Conservation (phyloP, 306 rosid species). For the Cicer arietinum region DNA sequence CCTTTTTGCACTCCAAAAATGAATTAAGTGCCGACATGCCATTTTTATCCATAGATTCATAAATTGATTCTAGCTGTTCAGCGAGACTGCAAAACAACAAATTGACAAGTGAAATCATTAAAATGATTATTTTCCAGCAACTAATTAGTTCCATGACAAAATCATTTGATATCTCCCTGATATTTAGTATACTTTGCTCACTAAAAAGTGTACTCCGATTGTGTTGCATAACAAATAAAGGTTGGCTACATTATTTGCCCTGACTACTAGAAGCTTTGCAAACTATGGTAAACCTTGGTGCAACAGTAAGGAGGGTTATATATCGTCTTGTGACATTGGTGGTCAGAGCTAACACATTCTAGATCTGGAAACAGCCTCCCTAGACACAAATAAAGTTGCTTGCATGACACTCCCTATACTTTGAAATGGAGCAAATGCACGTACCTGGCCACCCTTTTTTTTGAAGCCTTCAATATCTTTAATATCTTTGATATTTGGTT, state of each 20-base stretch:
- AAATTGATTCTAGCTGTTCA: constrained; percentile 89
- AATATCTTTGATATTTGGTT: no score
- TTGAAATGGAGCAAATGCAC: constrained; percentile 4
- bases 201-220: constrained; percentile 22
- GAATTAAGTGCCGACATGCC: constrained; percentile 63
- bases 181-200: constrained; percentile 23
- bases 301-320: constrained; percentile 11
- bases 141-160: constrained; percentile 31
- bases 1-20: constrained; percentile 90
- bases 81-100: constrained; percentile 73
- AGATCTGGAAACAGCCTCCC: constrained; percentile 21
- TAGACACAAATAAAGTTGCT: not conserved
- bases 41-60: constrained; percentile 66
- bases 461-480: not conserved
- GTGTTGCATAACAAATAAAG: constrained; percentile 29
- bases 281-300: constrained; percentile 12
- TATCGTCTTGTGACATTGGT: constrained; percentile 19
- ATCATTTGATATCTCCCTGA: constrained; percentile 34
- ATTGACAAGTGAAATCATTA: constrained; percentile 36
- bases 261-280: constrained; percentile 28
- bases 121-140: constrained; percentile 37
- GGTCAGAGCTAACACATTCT: constrained; percentile 16
- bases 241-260: constrained; percentile 10
- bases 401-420: constrained; percentile 26
- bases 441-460: constrained; percentile 20